Base-by-base conservation (phyloP, 1,284 basidiomycete genomes). In the Tilletia indica region DNA sequence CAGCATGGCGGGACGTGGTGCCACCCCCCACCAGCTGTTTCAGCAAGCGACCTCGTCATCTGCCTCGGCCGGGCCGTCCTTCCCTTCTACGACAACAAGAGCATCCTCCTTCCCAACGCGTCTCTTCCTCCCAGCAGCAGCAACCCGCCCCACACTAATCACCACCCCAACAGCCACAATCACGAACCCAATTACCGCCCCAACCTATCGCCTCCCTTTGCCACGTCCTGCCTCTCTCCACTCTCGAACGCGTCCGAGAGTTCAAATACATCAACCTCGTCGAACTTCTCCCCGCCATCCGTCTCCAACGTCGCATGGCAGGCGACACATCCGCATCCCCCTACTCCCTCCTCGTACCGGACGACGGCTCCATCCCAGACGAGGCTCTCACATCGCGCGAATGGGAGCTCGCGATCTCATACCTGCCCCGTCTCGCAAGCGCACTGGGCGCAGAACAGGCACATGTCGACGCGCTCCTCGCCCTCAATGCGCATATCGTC, bases 181-280 rank as follows among this genome's bases (percentile, higher is more conserved):
- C 21, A 34, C 56, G 4, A 21, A 31, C 25, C 2, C 21, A 31
- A 31, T 6, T 6, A 38, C n/a, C 25, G 61, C 2, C 31, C 34
- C 61, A 64, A 64, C 61, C 31, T 5, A 14, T 39, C 61, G 2
- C 61, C 61, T 38, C 61, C 61, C 61, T 64, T 64, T n/a, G 61
- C 61, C 61, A 64, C 38, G 36, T 38, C 4, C 61, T 64, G 14
- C 36, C 31, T 12, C 8, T 36, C 14, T 8, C 25, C 6, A 64
- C 61, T 14, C 61, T 64, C 25, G 31, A 38, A 11, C 31, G 36
- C 16, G 61, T 64, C 5, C 61, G 61, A 2, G 61, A 25, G 25
- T 39, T 64, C n/a, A 14, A 38, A 12, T 64, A 64, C 61, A 38
- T 64, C 61, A 64, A 64, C 36, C 61, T 64, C 38, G 61, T 64